A percentile compares a stretch with the other conserved stretches of the same genome.
Evolutionary conservation across 2,329 filamentous ascomycete genomes (phyloP).

Genomic region (Lecanicillium sp.): DNA sequence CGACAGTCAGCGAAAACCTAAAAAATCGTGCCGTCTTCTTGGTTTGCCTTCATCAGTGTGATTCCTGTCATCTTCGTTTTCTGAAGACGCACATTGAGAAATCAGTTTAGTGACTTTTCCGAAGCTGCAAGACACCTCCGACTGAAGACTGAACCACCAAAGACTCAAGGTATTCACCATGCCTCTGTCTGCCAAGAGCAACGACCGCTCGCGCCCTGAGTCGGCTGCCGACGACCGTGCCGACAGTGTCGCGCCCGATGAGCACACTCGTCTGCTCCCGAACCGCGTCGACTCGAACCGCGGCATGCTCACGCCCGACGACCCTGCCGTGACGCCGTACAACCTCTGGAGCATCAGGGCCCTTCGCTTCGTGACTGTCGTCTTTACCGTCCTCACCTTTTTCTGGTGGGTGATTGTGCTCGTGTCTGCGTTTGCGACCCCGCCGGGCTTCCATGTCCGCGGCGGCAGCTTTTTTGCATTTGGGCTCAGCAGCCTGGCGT

Average conservation of each 20-base stretch:
- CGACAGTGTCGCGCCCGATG: slow-evolving; percentile 33
- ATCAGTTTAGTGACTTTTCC: no score
- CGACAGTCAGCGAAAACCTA: no score
- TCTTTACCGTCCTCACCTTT: slow-evolving; percentile 70
- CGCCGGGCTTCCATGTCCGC: slow-evolving; percentile 75
- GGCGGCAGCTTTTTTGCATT: slow-evolving; percentile 93
- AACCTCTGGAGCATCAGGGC: slow-evolving; percentile 89
- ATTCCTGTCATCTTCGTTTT: not conserved
- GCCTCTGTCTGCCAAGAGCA: slow-evolving; percentile 5
- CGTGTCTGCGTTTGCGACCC: slow-evolving; percentile 86
- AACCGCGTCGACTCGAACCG: slow-evolving; percentile 52
- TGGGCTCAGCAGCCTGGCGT: slow-evolving; percentile 71
- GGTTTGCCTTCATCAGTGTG: not conserved
- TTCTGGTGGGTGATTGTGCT: slow-evolving; percentile 90
- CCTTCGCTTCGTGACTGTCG: slow-evolving; percentile 68
- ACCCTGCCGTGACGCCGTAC: slow-evolving; percentile 70
- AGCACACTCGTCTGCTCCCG: slow-evolving; percentile 62
- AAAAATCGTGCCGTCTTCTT: no score
- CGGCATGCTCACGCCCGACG: slow-evolving; percentile 34
- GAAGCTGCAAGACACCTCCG: no score
- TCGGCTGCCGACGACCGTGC: slow-evolving; percentile 19
- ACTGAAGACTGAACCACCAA: no score
- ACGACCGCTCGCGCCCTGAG: not conserved
- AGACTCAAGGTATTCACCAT: not conserved
- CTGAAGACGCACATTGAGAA: not conserved